phyloP scores from a whole-genome alignment of 768 basidiomycete genomes.

The Tricholoma hemisulphureum region DNA sequence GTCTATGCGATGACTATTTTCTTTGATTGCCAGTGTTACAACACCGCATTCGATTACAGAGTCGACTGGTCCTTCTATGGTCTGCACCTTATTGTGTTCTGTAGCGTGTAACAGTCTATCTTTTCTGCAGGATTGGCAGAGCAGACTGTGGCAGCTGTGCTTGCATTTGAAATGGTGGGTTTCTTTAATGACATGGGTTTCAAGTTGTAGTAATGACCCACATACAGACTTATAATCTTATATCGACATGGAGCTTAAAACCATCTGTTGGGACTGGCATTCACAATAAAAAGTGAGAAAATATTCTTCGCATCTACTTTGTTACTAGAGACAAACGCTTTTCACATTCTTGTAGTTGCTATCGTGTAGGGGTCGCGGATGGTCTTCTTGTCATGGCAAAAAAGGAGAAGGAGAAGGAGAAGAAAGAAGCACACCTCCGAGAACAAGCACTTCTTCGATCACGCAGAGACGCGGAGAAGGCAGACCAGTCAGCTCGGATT shows the following conservation, averaged over 20 bases:
- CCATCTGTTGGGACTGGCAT: neutral
- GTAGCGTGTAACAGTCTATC: too few species aligned
- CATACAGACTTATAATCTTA: neutral
- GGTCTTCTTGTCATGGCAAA: neutral
- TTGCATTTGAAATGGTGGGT: constrained; percentile 1
- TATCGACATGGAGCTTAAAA: neutral
- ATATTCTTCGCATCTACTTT: neutral
- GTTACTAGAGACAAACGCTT: neutral
- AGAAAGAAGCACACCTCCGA: neutral
- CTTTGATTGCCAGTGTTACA: constrained; percentile 1
- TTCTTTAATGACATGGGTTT: neutral
- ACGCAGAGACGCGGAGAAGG: constrained; percentile 2
- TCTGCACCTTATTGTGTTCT: neutral
- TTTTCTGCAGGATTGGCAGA: neutral
- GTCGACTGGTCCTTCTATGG: constrained; percentile 4
- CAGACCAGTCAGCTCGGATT: neutral
- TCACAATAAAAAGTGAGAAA: neutral
- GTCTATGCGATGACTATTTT: neutral
- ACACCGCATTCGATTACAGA: neutral
- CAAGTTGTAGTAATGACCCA: neutral
- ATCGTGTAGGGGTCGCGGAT: neutral
- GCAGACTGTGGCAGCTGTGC: neutral
- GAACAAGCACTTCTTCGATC: neutral
- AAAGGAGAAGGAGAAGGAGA: neutral
- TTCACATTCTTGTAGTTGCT: neutral